Evolutionary conservation across 768 basidiomycete species (phyloP), one percentile per base, ranked within the genome.

Genomic region (Lactarius deliciosus): DNA sequence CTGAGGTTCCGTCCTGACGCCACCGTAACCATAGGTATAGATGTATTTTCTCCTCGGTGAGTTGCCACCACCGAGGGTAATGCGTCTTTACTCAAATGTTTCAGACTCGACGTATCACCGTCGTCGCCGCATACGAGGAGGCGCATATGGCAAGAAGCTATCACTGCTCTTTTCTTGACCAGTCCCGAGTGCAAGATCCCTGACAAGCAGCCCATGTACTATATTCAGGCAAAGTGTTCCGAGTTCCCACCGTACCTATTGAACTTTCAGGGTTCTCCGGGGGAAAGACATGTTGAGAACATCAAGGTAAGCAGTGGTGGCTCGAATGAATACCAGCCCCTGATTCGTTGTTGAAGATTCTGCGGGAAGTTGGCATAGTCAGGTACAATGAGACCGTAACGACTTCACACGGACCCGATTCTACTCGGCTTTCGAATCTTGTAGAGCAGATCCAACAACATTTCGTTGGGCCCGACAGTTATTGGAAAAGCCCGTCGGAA

Each of bases 61-160:
- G 57, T 69, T 43, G 34, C 9, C 34, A 30, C 32, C 22, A 36
- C 34, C 25, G 57, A 9, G 20, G 28, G 36, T 57, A 8, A 66
- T 45, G 40, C 32, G 7, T 43, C 8, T 10, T 34, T 63, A 41
- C 36, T 62, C 43, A 61, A 45, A 6, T 16, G 55, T 10, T 65
- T 5, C 61, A 90, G 89, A 10, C 71, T 91, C 66, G 86, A 89
- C 73, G 75, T 85, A 45, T 84, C 86, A 0, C 68, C 80, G 3
- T 75, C 79, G 0, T 89, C 86, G 0, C 75, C 81, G 7, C 91
- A 93, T 73, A 79, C 83, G 18, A 85, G 80, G 65, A 82, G 90
- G 18, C 82, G 91, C 5, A 88, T 93, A 16, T 91, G 90, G 89
- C 90, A 93, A 73, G 91, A 93, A 75, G 81, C 88, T 4, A 80